Evolutionary conservation across 1,284 basidiomycete species (phyloP), one percentile per base, ranked within the genome.

Genomic region (Wallemia mellicola): DNA sequence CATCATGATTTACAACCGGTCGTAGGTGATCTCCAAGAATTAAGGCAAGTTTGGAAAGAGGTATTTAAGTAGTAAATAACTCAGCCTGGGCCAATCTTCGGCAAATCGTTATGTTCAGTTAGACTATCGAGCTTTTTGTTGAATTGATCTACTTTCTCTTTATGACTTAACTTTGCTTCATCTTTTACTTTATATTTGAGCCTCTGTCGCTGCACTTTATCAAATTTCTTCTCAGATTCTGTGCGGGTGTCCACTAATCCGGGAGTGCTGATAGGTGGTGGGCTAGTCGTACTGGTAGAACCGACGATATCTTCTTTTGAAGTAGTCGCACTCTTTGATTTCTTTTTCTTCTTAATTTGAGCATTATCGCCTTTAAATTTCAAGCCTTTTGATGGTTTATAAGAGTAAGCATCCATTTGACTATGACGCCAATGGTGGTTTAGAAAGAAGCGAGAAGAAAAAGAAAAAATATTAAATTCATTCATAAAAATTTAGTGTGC

Each of bases 401-500:
- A 48, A 11, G 38, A 15, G n/a, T 48, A 48, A 22, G 14, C 38
- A n/a, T 58, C 57, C 19, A 22, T 22, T 22, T 27, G 25, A 24
- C n/a, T 26, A 22, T 28, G 28, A 24, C 15, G 24, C 17, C 55
- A 58, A n/a, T 22, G 32, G 11, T 24, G 14, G 28, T n/a, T n/a
- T n/a, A n/a, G n/a, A n/a, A n/a, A n/a, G n/a, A n/a, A n/a, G 32
- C n/a, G 27, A 25, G 24, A 33, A 58, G 19, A 24, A 58, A 25
- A 14, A 24, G 57, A n/a, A 58, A 33, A 58, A 58, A 27, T n/a
- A 58, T 24, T 30, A 25, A 58, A 58, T 33, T 14, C 22, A 69
- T 66, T 64, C 62, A 67, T 67, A 11, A n/a, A 17, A n/a, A 7
- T 48, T 48, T 48, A 48, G 19, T 48, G 38, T 11, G 38, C 88